phyloP scores from a whole-genome alignment of 2,329 filamentous ascomycete species.

The Colletotrichum shisoi region DNA sequence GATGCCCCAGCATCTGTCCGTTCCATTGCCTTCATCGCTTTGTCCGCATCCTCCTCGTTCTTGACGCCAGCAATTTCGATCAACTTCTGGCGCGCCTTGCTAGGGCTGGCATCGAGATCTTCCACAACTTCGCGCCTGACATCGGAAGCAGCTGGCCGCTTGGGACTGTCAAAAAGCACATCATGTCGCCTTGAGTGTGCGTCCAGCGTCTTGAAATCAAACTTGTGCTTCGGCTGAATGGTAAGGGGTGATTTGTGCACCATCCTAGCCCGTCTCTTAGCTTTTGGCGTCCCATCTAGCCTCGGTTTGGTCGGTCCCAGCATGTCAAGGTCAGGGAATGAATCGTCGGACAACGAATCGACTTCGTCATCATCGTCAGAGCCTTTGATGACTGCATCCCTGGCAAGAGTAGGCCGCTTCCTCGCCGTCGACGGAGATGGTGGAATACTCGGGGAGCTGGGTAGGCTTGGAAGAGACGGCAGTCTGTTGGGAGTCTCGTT shows the following conservation, averaged over 20 bases:
- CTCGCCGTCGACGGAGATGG: constrained; percentile 43
- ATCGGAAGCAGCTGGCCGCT: constrained; percentile 53
- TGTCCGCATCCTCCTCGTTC: constrained; percentile 54
- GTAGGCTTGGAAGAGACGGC: constrained; percentile 28
- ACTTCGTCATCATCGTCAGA: constrained; percentile 76
- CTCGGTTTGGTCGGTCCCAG: constrained; percentile 26
- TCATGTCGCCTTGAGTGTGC: constrained; percentile 67
- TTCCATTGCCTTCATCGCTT: constrained; percentile 59
- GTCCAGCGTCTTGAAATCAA: constrained; percentile 69
- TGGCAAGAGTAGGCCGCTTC: constrained; percentile 46
- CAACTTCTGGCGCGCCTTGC: constrained; percentile 36
- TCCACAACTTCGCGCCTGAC: constrained; percentile 43
- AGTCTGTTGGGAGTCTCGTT: constrained; percentile 18
- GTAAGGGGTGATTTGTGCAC: constrained; percentile 59
- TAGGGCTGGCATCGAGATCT: constrained; percentile 35
- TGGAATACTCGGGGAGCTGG: constrained; percentile 40
- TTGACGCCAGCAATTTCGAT: constrained; percentile 44
- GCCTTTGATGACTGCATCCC: constrained; percentile 68
- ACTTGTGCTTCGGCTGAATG: constrained; percentile 65
- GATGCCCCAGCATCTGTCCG: constrained; percentile 53
- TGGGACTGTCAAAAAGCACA: constrained; percentile 64
- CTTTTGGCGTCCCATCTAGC: constrained; percentile 53
- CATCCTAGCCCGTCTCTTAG: constrained; percentile 56
- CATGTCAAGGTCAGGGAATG: constrained; percentile 60
- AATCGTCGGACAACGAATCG: constrained; percentile 62